Evolutionary conservation across 768 basidiomycete genomes (phyloP), one percentile per base, ranked within the genome.

Genomic region (Lentinula detonsa): DNA sequence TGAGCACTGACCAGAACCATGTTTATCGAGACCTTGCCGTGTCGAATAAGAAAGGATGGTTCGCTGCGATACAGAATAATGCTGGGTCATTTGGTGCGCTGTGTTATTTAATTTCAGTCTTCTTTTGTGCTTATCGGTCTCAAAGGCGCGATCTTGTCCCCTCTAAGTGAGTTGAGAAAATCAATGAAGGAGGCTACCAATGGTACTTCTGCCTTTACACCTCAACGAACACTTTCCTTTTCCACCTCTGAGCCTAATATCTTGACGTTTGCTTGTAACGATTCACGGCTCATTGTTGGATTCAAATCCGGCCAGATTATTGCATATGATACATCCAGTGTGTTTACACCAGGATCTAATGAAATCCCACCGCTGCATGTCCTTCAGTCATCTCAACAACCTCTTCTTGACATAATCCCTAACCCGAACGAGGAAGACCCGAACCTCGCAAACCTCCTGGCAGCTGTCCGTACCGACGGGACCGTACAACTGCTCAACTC

Each of bases 1-100:
- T 86, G 33, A 73, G 78, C 64, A 72, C 80, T 21, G 66, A 80
- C 16, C 54, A 71, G 0, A 64, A 76, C 2, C 72, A 79, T 5
- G 77, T 79, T 28, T 83, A 80, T 43, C 78, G 72, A 57, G 75
- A 88, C 16, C 82, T 93, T 64, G 79, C 84, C 3, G 75, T 81
- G 2, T 78, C 85, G 2, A 88, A 86, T 67, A 72, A 75, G 11
- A 80, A 76, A 63, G 86, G 84, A 33, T 91, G 85, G 84, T 92
- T 91, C 71, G 86, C 82, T 50, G 87, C 88, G 35, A 80, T 83
- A 48, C 71, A 74, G 42, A 72, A 73, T 53, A 67, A 71, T 57
- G 49, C 69, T 65, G 65, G 72, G 56, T 65, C 71, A 61, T 76
- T 74, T 61, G 73, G 83, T 83, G 60, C 48, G 77, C 63, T 37